Percentiles rank a stretch among this genome's conserved stretches.
phyloP scores from a whole-genome alignment of 371 early-diverging fungal species.

The Mortierella sp. region DNA sequence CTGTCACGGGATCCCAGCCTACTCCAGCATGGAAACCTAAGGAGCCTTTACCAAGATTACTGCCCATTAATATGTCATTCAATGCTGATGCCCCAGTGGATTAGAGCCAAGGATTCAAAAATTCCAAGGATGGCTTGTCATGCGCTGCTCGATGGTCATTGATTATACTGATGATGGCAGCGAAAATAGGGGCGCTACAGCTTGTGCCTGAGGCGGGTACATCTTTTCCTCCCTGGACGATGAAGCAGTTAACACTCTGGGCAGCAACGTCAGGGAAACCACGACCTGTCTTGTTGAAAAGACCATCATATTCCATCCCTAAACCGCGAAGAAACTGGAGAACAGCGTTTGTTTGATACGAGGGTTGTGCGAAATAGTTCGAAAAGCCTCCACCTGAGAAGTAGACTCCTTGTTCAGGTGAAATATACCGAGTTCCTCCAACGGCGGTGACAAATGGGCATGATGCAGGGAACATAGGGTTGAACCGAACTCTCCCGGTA shows the following conservation, averaged over 20 bases:
- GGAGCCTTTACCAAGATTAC: conserved; percentile 14
- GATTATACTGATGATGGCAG: conserved; percentile 3
- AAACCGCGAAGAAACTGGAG: not conserved
- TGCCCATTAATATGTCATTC: conserved; percentile 20
- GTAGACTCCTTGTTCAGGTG: conserved; percentile 4
- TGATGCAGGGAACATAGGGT: conserved; percentile 8
- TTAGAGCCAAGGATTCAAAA: conserved; percentile 21
- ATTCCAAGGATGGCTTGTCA: conserved; percentile 6
- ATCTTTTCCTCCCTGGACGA: not conserved
- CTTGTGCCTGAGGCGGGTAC: not conserved
- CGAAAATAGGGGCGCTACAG: conserved; percentile 22
- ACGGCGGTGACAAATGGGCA: conserved; percentile 33
- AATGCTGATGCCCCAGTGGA: not conserved
- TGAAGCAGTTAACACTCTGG: not conserved
- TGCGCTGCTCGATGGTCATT: conserved; percentile 4
- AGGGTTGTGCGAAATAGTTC: not conserved
- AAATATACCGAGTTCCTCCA: conserved; percentile 8
- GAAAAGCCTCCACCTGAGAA: conserved; percentile 34
- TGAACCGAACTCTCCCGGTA: not conserved
- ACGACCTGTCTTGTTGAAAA: conserved; percentile 1
- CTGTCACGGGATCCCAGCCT: conserved; percentile 38
- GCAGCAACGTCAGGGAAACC: conserved; percentile 24
- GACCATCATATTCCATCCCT: not conserved
- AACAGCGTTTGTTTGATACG: not conserved
- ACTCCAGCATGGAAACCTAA: conserved; percentile 2